Conservation (phyloP, 2,329 filamentous ascomycete species). For the Arthrobotrys megalospora region DNA sequence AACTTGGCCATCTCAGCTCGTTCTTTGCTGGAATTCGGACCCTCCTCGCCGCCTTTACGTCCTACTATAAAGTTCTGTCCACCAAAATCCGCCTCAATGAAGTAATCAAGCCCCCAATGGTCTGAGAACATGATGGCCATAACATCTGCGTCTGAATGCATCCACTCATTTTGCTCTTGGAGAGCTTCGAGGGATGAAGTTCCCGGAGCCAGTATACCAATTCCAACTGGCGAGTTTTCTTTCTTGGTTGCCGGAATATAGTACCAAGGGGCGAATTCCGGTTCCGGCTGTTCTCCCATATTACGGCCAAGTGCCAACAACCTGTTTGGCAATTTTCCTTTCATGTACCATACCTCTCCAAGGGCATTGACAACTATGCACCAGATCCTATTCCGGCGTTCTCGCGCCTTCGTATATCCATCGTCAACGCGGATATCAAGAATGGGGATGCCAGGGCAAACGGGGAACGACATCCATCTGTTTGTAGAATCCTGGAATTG, state of each 20-base stretch:
- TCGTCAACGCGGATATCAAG: conserved; percentile 87
- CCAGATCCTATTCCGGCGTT: conserved; percentile 81
- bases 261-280: conserved; percentile 49
- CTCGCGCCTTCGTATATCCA: conserved; percentile 80
- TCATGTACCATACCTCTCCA: conserved; percentile 88
- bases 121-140: conserved; percentile 42
- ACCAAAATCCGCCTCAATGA: conserved; percentile 57
- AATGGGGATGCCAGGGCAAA: conserved; percentile 88
- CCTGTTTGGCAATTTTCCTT: conserved; percentile 49
- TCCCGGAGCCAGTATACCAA: conserved; percentile 24
- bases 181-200: conserved; percentile 1
- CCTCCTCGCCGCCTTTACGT: conserved; percentile 39
- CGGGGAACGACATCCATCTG: conserved; percentile 58
- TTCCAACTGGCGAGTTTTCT: conserved; percentile 37
- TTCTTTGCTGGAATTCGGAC: conserved; percentile 32
- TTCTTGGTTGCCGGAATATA: conserved; percentile 45
- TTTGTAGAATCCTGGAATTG: conserved; percentile 52
- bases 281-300: conserved; percentile 36
- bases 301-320: conserved; percentile 19
- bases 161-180: conserved; percentile 34
- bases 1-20: conserved; percentile 39
- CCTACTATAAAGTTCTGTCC: conserved; percentile 54
- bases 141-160: conserved; percentile 43
- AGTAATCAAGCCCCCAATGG: conserved; percentile 50
- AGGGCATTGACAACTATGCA: conserved; percentile 94